These are phyloP conservation scores for Symmetrospora coprosmae DNA, from an alignment of 768 basidiomycete genomes.

Conservation along the genomic window DNA sequence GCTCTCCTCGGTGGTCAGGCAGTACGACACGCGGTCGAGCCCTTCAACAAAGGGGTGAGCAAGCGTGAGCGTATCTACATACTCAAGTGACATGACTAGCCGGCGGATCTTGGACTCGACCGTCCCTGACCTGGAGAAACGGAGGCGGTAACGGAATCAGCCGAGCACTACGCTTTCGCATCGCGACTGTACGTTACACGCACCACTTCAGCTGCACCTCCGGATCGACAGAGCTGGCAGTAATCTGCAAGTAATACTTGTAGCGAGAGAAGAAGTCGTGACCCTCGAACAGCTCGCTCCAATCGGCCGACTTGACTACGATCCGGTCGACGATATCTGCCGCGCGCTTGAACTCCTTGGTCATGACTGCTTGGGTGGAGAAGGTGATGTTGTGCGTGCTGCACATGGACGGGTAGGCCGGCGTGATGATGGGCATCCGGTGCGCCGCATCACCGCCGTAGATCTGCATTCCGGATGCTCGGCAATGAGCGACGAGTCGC, in stretches of 20 bases:
- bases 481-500: neutral
- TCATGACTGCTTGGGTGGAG: constrained; percentile 91
- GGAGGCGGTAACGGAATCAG: neutral
- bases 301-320: constrained; percentile 62
- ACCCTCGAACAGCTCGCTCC: constrained; percentile 87
- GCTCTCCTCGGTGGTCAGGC: constrained; percentile 73
- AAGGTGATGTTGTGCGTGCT: constrained; percentile 93
- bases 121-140: constrained; percentile 60
- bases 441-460: constrained; percentile 88
- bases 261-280: constrained; percentile 97
- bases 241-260: constrained; percentile 87
- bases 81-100: constrained; percentile 94
- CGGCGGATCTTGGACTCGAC: constrained; percentile 93
- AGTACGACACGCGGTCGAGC: constrained; percentile 74
- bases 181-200: constrained; percentile 31
- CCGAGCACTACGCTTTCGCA: neutral
- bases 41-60: constrained; percentile 94
- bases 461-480: constrained; percentile 51
- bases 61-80: constrained; percentile 73
- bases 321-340: constrained; percentile 88
- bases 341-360: constrained; percentile 85
- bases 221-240: constrained; percentile 67
- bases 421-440: constrained; percentile 98
- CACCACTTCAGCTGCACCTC: constrained; percentile 92
- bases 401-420: constrained; percentile 98